phyloP scores from a whole-genome alignment of 768 basidiomycete genomes.

The Boletus pseudopeckii region DNA sequence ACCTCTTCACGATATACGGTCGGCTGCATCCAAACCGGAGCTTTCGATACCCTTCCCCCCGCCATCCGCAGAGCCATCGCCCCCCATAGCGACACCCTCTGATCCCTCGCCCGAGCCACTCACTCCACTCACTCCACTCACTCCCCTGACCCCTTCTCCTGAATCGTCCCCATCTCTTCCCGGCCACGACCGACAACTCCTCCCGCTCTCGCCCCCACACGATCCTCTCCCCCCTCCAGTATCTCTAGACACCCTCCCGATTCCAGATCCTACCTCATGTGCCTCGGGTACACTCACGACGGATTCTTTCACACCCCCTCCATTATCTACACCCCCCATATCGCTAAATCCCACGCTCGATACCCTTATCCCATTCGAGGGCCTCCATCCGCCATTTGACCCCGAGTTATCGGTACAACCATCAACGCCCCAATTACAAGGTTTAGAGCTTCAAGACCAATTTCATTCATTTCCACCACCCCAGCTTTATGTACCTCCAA shows the following conservation, averaged over 20 bases:
- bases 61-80: neutral
- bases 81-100: neutral
- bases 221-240: constrained; percentile 8
- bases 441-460: constrained; percentile 24
- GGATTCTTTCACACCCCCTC: constrained; percentile 3
- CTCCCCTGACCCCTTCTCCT: constrained; percentile 12
- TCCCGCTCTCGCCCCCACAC: neutral
- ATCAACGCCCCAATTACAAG: constrained; percentile 13
- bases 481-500: constrained; percentile 27
- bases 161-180: constrained; percentile 22
- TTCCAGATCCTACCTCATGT: neutral
- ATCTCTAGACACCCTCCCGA: constrained; percentile 1
- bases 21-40: neutral
- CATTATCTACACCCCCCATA: constrained; percentile 1
- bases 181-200: constrained; percentile 25
- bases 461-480: constrained; percentile 24
- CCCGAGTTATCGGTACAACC: constrained; percentile 17
- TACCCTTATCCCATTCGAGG: constrained; percentile 28
- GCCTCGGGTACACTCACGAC: neutral
- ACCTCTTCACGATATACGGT: neutral
- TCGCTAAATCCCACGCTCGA: constrained; percentile 23
- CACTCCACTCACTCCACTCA: constrained; percentile 22
- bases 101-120: constrained; percentile 14
- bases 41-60: constrained; percentile 3
- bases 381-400: constrained; percentile 17